Evolutionary conservation across 768 basidiomycete species (phyloP), one percentile per base, ranked within the genome.

Genomic region (Lentinula lateritia): DNA sequence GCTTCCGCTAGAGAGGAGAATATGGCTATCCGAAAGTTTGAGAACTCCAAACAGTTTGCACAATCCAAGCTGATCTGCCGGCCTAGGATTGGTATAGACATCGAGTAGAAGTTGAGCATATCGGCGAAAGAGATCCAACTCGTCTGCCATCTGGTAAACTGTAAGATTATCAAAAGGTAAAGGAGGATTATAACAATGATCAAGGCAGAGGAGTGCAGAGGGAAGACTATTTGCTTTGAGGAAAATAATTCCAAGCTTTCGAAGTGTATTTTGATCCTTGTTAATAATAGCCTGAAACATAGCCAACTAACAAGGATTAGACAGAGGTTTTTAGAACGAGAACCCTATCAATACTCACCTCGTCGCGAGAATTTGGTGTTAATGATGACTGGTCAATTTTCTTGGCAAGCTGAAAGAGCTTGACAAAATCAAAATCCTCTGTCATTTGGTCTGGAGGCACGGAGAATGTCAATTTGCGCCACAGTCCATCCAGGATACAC

Each of bases 391-490:
- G 54, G 7, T 71, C 62, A 2, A 69, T 64, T 34, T 61, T 43
- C 2, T 59, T 50, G 0, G 72, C 68, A 41, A 73, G 66, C 0
- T 63, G 66, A 28, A 79, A 57, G 12, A 80, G 65, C 45, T 67
- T 56, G 16, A 18, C 18, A 15, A 66, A 52, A 15, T 57, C 64
- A 10, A 52, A 46, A 52, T 71, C 63, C 6, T 18, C 20, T 35
- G 58, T 45, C 39, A 56, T 12, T 59, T 56, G 60, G 10, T 64
- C 48, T 4, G 66, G 59, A 4, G 63, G 46, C 1, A 71, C 63
- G 2, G 76, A 78, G 50, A 84, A 81, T 0, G 82, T 78, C 16
- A 78, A 66, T 10, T 69, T 67, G 6, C 65, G 66, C 84, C 85
- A 86, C 15, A 85, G 67, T 0, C 70, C 75, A 34, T 77, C 74